A percentile compares a stretch with the other conserved stretches of the same genome.
These are phyloP conservation scores for Cystobasidium onofrii DNA, from an alignment of 768 basidiomycete species.

Conservation along the genomic window DNA sequence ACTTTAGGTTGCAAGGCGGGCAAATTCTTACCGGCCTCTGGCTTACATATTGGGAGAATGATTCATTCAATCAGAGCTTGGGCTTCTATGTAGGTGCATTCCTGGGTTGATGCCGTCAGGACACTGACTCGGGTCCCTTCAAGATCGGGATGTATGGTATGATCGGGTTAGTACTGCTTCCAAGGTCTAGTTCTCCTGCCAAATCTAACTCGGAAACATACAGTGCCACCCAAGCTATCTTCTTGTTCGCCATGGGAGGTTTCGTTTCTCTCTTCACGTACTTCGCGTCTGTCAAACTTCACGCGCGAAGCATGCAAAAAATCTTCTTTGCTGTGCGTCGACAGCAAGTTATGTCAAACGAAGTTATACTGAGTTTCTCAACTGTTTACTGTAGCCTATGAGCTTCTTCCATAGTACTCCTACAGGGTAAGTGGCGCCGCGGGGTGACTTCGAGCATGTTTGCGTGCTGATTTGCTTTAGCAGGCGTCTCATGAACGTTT, in stretches of 20 bases:
- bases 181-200: neutral
- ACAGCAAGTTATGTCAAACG: conserved; percentile 47
- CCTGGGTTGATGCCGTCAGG: conserved; percentile 39
- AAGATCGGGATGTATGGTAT: conserved; percentile 38
- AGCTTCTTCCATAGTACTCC: conserved; percentile 69
- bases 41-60: conserved; percentile 79
- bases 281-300: conserved; percentile 63
- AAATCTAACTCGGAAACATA: conserved; percentile 51
- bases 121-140: neutral
- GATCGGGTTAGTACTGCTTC: conserved; percentile 36
- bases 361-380: conserved; percentile 44
- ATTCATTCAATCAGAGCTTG: conserved; percentile 54
- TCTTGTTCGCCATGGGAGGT: conserved; percentile 20
- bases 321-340: conserved; percentile 22
- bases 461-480: neutral
- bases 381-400: conserved; percentile 67
- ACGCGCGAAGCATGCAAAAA: conserved; percentile 50
- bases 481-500: conserved; percentile 42
- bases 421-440: neutral
- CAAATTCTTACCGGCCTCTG: conserved; percentile 46
- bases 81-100: conserved; percentile 55
- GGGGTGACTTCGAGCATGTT: too few relatives aligned
- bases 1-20: neutral
- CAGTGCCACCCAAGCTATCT: conserved; percentile 6
- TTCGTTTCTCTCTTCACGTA: conserved; percentile 57